Percentiles rank a stretch among this genome's conserved stretches.
Conservation (phyloP, 2,329 filamentous ascomycete genomes). For the Claviceps sp. region DNA sequence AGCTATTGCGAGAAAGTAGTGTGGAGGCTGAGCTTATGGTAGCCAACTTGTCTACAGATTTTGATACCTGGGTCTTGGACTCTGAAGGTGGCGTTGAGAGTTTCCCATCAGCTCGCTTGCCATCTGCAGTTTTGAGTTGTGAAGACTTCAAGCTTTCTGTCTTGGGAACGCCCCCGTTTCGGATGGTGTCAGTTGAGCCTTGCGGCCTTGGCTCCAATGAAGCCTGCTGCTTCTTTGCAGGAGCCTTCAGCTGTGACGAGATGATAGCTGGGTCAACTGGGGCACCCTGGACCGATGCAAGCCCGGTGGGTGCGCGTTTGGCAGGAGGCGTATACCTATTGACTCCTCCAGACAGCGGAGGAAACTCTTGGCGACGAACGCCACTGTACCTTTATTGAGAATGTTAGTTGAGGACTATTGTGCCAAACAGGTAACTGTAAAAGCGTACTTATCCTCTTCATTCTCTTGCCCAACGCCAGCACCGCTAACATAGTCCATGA, state of each 20-base stretch:
- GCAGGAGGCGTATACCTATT: conserved; percentile 86
- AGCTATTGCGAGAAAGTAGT: conserved; percentile 24
- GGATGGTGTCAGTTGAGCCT: conserved; percentile 14
- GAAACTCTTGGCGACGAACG: conserved; percentile 64
- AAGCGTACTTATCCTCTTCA: conserved; percentile 75
- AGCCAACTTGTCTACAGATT: conserved; percentile 12
- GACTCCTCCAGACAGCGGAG: conserved; percentile 42
- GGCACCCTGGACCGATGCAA: conserved; percentile 60
- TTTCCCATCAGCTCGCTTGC: conserved; percentile 21
- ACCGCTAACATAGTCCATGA: conserved; percentile 52
- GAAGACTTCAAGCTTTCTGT: conserved; percentile 13
- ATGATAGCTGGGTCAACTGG: conserved; percentile 85
- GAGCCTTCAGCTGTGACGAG: conserved; percentile 57
- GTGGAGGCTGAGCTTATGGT: conserved; percentile 22
- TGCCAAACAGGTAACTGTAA: neutral
- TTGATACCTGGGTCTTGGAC: conserved; percentile 17
- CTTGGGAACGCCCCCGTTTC: conserved; percentile 18
- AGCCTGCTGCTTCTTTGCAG: conserved; percentile 23
- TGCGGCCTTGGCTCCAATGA: conserved; percentile 12
- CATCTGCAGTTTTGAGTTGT: conserved; percentile 18
- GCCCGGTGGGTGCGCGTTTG: conserved; percentile 61
- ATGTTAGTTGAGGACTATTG: conserved; percentile 8
- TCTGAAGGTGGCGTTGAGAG: conserved; percentile 11
- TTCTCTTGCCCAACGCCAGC: conserved; percentile 56
- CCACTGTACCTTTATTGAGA: conserved; percentile 61